Base-by-base conservation (phyloP, 352 stramenopile species). In the Globisporangium lucens region DNA sequence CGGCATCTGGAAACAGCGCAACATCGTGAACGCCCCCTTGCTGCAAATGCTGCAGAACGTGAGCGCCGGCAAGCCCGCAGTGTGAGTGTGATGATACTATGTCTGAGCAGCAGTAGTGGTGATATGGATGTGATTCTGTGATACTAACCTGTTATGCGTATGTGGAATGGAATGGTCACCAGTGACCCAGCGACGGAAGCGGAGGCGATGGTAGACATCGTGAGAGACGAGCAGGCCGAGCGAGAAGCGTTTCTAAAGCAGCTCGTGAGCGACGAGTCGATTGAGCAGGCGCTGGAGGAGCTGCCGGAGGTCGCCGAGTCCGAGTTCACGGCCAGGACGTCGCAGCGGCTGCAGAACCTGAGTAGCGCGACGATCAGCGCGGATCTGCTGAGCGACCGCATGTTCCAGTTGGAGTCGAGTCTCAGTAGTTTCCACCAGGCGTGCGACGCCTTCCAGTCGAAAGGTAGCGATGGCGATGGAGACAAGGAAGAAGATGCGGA, bases 341-440 rank as follows among this genome's bases (percentile, higher is more conserved):
- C 75, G 24, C 69, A 76, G 35, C 75, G 76, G 30, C 68, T 95
- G 29, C 85, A 95, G 71, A 77, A 90, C 35, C 74, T 95, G 1
- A 87, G 91, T 36, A 93, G 81, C 57, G 84, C 85, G 22, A 92
- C 85, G 7, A 93, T 95, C 63, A 94, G 83, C 35, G 83, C 87
- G 0, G 87, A 95, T 56, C 77, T 95, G 71, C 73, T 95, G 36
- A 95, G 87, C 74, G 87, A 95, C 68, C 84, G 87, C 61, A 94
- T 95, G 85, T 95, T 95, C 70, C 87, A 95, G 75, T 76, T 95
- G 60, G 77, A 94, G 69, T 93, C 84, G 61, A 91, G 80, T 63
- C 75, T 93, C 30, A 89, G 74, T 55, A 80, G 78, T 12, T 95
- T 95, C 67, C 77, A 88, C 55, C 79, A 91, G 33, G 87, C 84